A percentile compares a stretch with the other conserved stretches of the same genome.
Conservation (phyloP, 1,139 yeast genomes). For the Komagataea norvegica region DNA sequence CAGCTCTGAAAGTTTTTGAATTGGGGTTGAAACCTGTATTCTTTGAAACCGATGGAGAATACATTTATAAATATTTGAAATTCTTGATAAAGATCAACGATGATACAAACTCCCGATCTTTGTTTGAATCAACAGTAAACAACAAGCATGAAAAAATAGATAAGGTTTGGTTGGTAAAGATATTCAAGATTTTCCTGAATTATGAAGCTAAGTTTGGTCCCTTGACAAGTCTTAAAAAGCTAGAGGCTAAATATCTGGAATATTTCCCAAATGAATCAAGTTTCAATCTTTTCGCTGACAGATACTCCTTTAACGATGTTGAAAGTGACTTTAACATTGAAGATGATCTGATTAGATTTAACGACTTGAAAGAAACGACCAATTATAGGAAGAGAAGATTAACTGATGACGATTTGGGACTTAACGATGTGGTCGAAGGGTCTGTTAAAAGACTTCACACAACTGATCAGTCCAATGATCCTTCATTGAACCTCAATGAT, state of each 20-base stretch:
- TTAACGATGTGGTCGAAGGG: not conserved
- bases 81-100: conserved; percentile 71
- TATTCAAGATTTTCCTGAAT: conserved; percentile 45
- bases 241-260: conserved; percentile 64
- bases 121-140: conserved; percentile 62
- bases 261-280: conserved; percentile 54
- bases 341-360: conserved; percentile 21
- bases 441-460: conserved; percentile 3
- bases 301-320: conserved; percentile 31
- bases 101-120: conserved; percentile 74
- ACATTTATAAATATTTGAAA: conserved; percentile 64
- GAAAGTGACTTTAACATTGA: conserved; percentile 15
- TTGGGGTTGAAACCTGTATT: conserved; percentile 56
- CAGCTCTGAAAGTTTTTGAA: conserved; percentile 72
- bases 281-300: conserved; percentile 34
- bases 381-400: conserved; percentile 13
- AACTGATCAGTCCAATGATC: not conserved
- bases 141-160: conserved; percentile 25
- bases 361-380: conserved; percentile 15
- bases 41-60: conserved; percentile 49
- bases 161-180: conserved; percentile 32
- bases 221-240: conserved; percentile 56
- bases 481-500: not conserved
- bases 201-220: conserved; percentile 64
- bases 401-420: conserved; percentile 9